These are phyloP conservation scores for Salix caprea DNA, from an alignment of 345 rosid genomes.

Conservation along the genomic window DNA sequence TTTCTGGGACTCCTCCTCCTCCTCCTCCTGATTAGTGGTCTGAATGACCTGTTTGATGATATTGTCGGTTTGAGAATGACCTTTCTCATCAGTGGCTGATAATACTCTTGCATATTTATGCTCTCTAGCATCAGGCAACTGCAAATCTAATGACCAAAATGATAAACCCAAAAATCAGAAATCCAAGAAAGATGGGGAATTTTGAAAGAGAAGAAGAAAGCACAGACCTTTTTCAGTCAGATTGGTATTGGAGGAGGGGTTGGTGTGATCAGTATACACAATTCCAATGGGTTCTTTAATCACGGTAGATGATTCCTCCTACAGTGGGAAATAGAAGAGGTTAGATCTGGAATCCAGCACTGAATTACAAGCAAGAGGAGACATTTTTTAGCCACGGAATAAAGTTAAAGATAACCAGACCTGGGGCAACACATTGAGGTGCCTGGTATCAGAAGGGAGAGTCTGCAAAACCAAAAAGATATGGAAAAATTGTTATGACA, in stretches of 20 bases:
- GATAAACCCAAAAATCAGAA: not conserved
- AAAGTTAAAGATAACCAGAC: conserved; percentile 20
- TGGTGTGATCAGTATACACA: conserved; percentile 41
- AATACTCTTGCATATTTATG: conserved; percentile 71
- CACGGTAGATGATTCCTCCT: conserved; percentile 52
- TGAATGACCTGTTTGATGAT: conserved; percentile 57
- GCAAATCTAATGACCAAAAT: conserved; percentile 24
- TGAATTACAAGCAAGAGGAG: not conserved
- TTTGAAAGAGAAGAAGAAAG: not conserved
- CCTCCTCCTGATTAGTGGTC: conserved; percentile 2
- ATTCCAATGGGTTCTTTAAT: conserved; percentile 52
- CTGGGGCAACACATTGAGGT: conserved; percentile 69
- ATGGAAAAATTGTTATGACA: not conserved
- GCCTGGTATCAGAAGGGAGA: conserved; percentile 45
- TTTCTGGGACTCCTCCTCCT: not conserved
- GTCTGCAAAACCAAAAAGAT: conserved; percentile 37
- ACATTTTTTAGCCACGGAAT: not conserved
- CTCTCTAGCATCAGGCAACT: conserved; percentile 40
- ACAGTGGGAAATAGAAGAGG: conserved; percentile 4
- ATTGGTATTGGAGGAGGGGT: not conserved
- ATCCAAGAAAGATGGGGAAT: not conserved
- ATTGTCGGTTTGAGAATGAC: conserved; percentile 36
- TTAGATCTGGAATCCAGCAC: conserved; percentile 24
- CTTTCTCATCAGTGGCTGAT: conserved; percentile 49
- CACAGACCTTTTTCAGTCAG: conserved; percentile 10